Evolutionary conservation across 345 rosid genomes (phyloP).

Genomic region (Ceriops zippeliana): DNA sequence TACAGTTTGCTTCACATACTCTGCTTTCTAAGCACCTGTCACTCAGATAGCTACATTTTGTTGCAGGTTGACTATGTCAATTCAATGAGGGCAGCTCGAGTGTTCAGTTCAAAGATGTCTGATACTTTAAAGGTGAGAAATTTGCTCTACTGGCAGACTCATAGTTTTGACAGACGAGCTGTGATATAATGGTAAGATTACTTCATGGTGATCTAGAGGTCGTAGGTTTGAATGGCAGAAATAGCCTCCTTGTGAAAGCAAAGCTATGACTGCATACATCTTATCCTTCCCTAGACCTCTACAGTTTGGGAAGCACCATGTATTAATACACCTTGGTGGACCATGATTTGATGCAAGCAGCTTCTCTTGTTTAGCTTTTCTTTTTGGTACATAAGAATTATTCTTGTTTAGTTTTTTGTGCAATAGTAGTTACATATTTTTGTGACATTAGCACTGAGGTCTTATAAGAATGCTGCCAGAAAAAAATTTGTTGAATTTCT

Average conservation of each 20-base stretch:
- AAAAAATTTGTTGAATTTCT: conserved; percentile 4
- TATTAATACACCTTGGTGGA: too few species aligned
- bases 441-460: background rate
- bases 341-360: background rate
- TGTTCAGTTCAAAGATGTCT: conserved; percentile 71
- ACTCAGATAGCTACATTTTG: conserved; percentile 7
- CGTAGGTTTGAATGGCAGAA: too few species aligned
- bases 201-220: too few species aligned
- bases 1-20: conserved; percentile 7
- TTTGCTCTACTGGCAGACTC: background rate
- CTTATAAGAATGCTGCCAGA: background rate
- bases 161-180: background rate
- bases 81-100: conserved; percentile 91
- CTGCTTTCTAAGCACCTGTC: conserved; percentile 7
- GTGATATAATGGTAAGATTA: too few species aligned
- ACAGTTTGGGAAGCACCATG: too few species aligned
- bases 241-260: too few species aligned
- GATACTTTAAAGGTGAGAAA: conserved; percentile 67
- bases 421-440: background rate
- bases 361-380: background rate
- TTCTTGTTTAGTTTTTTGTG: too few species aligned
- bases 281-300: too few species aligned
- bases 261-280: too few species aligned
- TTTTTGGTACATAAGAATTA: background rate
- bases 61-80: conserved; percentile 76